Conservation (phyloP, 164 flowering plant genomes). For the Stephania japonica region DNA sequence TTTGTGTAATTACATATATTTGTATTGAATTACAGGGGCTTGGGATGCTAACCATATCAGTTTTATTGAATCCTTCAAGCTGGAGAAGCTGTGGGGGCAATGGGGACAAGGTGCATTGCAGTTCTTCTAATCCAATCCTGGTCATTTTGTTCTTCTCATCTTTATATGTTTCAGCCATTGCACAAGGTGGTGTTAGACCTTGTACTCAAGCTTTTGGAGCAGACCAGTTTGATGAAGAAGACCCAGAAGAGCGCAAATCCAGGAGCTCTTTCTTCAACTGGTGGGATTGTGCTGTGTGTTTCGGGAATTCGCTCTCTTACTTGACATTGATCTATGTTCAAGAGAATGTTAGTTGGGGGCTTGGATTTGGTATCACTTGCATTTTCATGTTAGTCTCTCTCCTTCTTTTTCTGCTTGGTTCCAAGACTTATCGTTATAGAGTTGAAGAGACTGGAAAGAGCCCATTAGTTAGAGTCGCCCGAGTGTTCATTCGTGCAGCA, state of each 20-base stretch:
- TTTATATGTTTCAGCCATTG: slow-evolving; percentile 51
- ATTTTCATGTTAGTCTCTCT: slow-evolving; percentile 33
- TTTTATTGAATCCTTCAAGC: too few relatives aligned
- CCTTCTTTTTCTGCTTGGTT: slow-evolving; percentile 41
- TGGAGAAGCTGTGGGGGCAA: too few relatives aligned
- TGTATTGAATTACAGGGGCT: too few relatives aligned
- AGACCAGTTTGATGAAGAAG: slow-evolving; percentile 42
- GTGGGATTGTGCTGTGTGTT: slow-evolving; percentile 40
- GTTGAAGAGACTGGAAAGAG: slow-evolving; percentile 14
- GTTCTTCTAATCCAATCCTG: slow-evolving; percentile 16
- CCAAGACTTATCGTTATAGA: slow-evolving; percentile 31
- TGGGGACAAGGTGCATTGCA: not conserved
- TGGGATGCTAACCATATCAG: too few relatives aligned
- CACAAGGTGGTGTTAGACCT: slow-evolving; percentile 48
- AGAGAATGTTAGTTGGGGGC: slow-evolving; percentile 47
- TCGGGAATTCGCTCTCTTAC: slow-evolving; percentile 7
- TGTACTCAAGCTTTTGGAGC: slow-evolving; percentile 62
- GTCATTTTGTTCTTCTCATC: slow-evolving; percentile 38
- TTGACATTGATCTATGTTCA: slow-evolving; percentile 35
- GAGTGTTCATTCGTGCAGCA: slow-evolving; percentile 36
- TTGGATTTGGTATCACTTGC: slow-evolving; percentile 52
- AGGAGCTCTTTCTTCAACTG: slow-evolving; percentile 57
- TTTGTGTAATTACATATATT: too few relatives aligned
- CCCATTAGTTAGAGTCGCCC: slow-evolving; percentile 36
- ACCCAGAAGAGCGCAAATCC: slow-evolving; percentile 32